Base-by-base conservation (phyloP, 2,329 filamentous ascomycete genomes). In the Metarhizium humberi region DNA sequence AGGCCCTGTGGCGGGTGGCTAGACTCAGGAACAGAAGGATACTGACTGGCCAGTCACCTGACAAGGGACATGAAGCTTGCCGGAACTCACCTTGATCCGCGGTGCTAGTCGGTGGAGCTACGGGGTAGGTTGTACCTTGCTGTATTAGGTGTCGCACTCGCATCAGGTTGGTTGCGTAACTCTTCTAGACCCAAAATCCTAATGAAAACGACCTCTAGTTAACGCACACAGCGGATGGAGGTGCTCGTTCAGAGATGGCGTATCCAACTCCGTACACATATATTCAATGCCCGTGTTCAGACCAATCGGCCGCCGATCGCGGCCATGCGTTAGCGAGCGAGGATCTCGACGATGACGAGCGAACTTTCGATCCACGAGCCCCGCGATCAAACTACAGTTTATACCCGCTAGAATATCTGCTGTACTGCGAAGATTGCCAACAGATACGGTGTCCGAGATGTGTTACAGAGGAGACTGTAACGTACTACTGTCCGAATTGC, bases 341-440 rank as follows among this genome's bases (percentile, higher is more conserved):
- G 42, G 63, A 70, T 45, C 72, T 71, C 53, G 69, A 80, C 32
- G 85, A 88, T 57, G 87, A 90, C 60, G 88, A 90, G 56, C 78
- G 80, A 58, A 87, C 89, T 4, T 96, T 99, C 70, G 88, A 99
- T 67, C 91, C 94, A 2, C 85, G 88, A 63, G 85, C 86, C 58
- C 82, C 88, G 16, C 86, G 92, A 42, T 88, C 94, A 56, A 94
- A 91, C 69, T 97, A 90, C 76, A 92, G 90, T 61, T 78, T 99
- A 36, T 96, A 92, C 67, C 92, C 94, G 1, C 84, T 96, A 48
- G 92, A 97, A 66, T 86, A 96, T 67, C 81, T 99, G 30, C 80
- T 97, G 45, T 99, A 95, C 75, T 99, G 94, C 75, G 92, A 96
- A 68, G 94, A 97, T 69, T 99, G 94, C 70, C 90, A 95, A 68